Evolutionary conservation across 805 yeast species (phyloP), one percentile per base, ranked within the genome.

Genomic region (Saccharomycopsis sp.): DNA sequence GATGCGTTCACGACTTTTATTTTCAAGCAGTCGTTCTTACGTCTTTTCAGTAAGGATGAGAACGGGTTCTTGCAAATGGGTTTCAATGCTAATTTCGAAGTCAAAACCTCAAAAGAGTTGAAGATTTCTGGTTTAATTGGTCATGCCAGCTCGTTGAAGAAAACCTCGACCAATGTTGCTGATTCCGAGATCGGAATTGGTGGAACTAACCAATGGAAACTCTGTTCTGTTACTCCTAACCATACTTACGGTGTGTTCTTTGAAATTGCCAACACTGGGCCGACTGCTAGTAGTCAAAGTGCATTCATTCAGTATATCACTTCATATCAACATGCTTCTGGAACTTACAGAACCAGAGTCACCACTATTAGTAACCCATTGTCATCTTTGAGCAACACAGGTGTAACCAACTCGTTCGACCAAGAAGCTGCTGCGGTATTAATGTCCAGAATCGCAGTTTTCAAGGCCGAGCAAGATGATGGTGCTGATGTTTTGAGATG

Each of bases 181-280:
- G 99, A 94, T 70, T 81, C 93, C 59, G 97, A 91, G 72, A 82
- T 93, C 61, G 99, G 99, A 63, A 80, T 90, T 64, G 99, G 99
- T 63, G 93, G 94, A 62, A 87, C 97, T 15, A 85, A 88, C 58
- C 84, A 87, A 62, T 94, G 96, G 91, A 84, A 83, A 66, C 81
- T 94, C 79, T 84, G 96, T 67, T 77, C 92, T 17, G 75, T 91
- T 55, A 83, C 96, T 19, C 97, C 98, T 56, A 82, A 86, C 62
- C 96, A 90, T 71, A 81, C 97, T 2, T 94, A 87, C 73, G 97
- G 89, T 5, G 77, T 91, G 12, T 94, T 87, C 74, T 94, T 93
- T 68, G 99, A 94, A 69, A 85, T 92, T 56, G 78, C 80, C 3
- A 75, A 72, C 55, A 73, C 72, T 52, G 68, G 64, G n/a, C 66